These are phyloP conservation scores for Austroboletus eburneus DNA, from an alignment of 768 basidiomycete genomes.

Conservation along the genomic window DNA sequence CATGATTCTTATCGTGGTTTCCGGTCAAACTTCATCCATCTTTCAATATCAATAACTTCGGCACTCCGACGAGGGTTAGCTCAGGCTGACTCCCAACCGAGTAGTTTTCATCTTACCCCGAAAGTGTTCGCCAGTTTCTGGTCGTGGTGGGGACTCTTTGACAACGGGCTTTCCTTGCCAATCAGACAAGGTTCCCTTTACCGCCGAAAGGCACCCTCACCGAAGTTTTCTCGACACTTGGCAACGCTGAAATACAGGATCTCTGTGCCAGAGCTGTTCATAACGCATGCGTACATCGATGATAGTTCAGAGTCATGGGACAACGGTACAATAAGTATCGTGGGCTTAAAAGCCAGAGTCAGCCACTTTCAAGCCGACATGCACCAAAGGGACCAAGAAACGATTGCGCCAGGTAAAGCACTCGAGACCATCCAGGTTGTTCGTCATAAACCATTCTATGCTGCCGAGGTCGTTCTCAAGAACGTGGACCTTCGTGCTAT, in stretches of 20 bases:
- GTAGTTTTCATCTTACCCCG: slow-evolving; percentile 82
- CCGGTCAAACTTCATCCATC: slow-evolving; percentile 90
- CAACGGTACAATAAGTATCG: slow-evolving; percentile 70
- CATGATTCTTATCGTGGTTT: slow-evolving; percentile 84
- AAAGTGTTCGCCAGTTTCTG: slow-evolving; percentile 86
- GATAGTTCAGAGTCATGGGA: slow-evolving; percentile 77
- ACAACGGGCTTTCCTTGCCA: slow-evolving; percentile 71
- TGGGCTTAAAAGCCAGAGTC: slow-evolving; percentile 83
- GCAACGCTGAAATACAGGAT: slow-evolving; percentile 92
- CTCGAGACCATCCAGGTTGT: slow-evolving; percentile 56
- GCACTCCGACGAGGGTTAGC: slow-evolving; percentile 39
- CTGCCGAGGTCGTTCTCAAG: slow-evolving; percentile 78
- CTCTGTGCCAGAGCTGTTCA: slow-evolving; percentile 67
- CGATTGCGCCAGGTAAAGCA: slow-evolving; percentile 50
- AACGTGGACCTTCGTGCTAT: slow-evolving; percentile 74
- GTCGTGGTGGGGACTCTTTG: slow-evolving; percentile 88
- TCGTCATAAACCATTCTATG: slow-evolving; percentile 81
- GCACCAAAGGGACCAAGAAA: slow-evolving; percentile 89
- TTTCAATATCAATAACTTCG: slow-evolving; percentile 80
- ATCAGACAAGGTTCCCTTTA: slow-evolving; percentile 86
- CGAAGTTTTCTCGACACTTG: slow-evolving; percentile 83
- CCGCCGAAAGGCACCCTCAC: slow-evolving; percentile 64
- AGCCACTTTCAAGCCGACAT: slow-evolving; percentile 83
- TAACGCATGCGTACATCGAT: slow-evolving; percentile 86
- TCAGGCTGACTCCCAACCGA: slow-evolving; percentile 35